A percentile compares a stretch with the other conserved stretches of the same genome.
Conservation (phyloP, 2,329 filamentous ascomycete genomes). For the Chaetomiaceae sp. region DNA sequence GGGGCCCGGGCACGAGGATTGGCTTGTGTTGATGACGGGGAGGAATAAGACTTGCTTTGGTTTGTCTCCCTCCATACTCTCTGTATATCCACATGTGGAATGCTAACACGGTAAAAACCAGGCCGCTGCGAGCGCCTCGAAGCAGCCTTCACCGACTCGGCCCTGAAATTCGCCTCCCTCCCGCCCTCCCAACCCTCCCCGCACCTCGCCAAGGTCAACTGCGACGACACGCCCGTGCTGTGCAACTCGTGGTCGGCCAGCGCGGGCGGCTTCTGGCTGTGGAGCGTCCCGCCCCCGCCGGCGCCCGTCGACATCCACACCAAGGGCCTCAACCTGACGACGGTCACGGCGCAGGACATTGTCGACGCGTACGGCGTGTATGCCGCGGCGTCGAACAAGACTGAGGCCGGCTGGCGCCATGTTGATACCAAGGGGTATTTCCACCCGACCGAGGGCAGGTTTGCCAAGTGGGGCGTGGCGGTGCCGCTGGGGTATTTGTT, state of each 20-base stretch:
- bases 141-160: conserved; percentile 62
- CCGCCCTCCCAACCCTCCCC: conserved; percentile 48
- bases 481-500: conserved; percentile 64
- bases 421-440: conserved; percentile 56
- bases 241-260: conserved; percentile 69
- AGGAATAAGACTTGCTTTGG: conserved; percentile 74
- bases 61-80: conserved; percentile 32
- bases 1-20: conserved; percentile 63
- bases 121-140: conserved; percentile 64
- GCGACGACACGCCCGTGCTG: conserved; percentile 68
- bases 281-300: conserved; percentile 62
- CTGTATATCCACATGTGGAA: background rate
- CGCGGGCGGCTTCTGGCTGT: conserved; percentile 61
- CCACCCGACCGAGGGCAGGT: conserved; percentile 69
- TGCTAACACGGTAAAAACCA: conserved; percentile 27
- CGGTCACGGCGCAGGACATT: conserved; percentile 60
- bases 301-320: conserved; percentile 60
- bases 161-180: conserved; percentile 56
- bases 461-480: conserved; percentile 58
- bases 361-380: conserved; percentile 45
- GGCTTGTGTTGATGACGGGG: conserved; percentile 70
- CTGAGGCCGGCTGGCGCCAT: conserved; percentile 37
- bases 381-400: conserved; percentile 44
- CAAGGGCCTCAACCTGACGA: conserved; percentile 65
- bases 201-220: conserved; percentile 66